Base-by-base conservation (phyloP, 768 basidiomycete species). In the Boletus reticuloceps region DNA sequence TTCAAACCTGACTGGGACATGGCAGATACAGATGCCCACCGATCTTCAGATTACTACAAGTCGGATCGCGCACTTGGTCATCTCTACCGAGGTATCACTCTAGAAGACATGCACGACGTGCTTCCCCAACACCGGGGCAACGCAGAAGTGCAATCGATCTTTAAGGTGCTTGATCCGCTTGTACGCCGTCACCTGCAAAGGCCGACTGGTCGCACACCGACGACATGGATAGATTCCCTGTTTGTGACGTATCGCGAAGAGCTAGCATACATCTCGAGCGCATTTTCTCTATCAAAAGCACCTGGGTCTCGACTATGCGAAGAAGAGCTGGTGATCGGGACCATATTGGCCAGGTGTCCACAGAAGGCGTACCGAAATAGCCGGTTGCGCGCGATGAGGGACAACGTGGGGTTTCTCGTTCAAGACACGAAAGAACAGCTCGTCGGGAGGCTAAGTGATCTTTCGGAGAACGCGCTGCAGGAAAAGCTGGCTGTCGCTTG, bases 1-100 rank as follows among this genome's bases (percentile, higher is more conserved):
- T 82, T 78, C 65, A 89, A 86, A 62, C 88, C 89, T 1, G 88
- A 91, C 64, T 91, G 51, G 51, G 27, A 45, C 29, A 46, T 20
- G 37, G 37, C 44, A 6, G 51, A 53, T 4, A 10, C 20, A 2
- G 36, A 53, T 6, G 10, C 44, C 14, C 19, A 6, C 11, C 42
- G 19, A 20, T 10, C 13, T 17, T 53, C 51, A 11, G 51, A 53
- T 17, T 45, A 53, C 14, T 45, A 53, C 19, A 10, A 20, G 27
- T 46, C 51, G 5, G 52, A 53, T 40, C 52, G 52, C 8, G 52
- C 45, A 11, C 52, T 53, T 4, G 44, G 45, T 13, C 52, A 53
- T 27, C 37, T 47, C 20, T 53, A 31, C 45, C 45, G 52, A 16
- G 29, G n/a, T 7, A 40, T 53, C 13, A n/a, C 13, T 1, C 20